phyloP scores from a whole-genome alignment of 2,329 filamentous ascomycete species.

The Cadophora sp. region DNA sequence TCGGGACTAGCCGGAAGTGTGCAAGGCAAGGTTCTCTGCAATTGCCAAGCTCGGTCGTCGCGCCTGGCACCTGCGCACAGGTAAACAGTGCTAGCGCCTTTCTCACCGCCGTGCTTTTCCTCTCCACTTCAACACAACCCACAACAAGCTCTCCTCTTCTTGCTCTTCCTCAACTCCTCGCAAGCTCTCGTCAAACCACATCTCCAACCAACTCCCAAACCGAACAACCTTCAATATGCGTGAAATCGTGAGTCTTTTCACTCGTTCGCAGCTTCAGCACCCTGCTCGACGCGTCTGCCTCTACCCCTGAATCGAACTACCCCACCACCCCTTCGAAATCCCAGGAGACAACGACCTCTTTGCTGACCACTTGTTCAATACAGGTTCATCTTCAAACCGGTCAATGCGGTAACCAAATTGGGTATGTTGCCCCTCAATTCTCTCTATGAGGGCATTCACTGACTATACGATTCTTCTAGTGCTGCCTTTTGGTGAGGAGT shows the following conservation, averaged over 20 bases:
- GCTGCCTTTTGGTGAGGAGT: conserved; percentile 91
- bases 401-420: conserved; percentile 99
- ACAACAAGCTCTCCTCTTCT: conserved; percentile 36
- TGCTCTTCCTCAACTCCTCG: conserved; percentile 27
- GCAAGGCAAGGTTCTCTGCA: background rate
- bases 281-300: conserved; percentile 48
- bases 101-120: conserved; percentile 25
- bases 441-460: background rate
- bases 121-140: conserved; percentile 21
- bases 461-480: conserved; percentile 56
- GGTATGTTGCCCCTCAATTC: conserved; percentile 67
- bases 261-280: conserved; percentile 18
- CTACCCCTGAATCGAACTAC: conserved; percentile 45
- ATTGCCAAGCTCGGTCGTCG: background rate
- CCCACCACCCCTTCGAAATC: conserved; percentile 42
- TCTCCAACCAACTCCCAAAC: conserved; percentile 30
- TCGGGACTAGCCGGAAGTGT: background rate
- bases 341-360: conserved; percentile 46
- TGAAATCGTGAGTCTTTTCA: conserved; percentile 69
- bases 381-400: conserved; percentile 99
- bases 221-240: conserved; percentile 64
- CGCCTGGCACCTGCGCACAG: background rate
- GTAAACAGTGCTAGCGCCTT: conserved; percentile 20
- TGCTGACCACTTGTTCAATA: conserved; percentile 62
- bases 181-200: conserved; percentile 12